Evolutionary conservation across 768 basidiomycete genomes (phyloP).

Genomic region (Ephemerocybe angulata): DNA sequence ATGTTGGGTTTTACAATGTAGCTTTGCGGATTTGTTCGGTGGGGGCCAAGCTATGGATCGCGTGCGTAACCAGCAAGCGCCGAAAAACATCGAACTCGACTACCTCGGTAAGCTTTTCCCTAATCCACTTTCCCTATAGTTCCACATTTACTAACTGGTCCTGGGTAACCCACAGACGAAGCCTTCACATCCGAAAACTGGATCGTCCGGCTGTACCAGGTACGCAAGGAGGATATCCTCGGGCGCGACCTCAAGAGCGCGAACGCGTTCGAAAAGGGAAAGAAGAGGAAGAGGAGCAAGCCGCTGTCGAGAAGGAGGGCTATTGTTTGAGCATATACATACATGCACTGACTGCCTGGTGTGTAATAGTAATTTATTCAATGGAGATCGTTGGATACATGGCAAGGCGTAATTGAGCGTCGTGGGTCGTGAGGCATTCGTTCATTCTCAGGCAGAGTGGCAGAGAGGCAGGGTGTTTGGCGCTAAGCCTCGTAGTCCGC

Average conservation of each 20-base stretch:
- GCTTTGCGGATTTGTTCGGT: conserved; percentile 87
- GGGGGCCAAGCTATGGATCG: conserved; percentile 69
- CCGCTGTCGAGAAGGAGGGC: conserved; percentile 60
- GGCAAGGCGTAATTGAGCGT: background rate
- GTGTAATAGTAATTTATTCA: background rate
- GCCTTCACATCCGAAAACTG: conserved; percentile 3
- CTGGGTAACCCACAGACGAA: conserved; percentile 9
- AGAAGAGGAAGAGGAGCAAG: conserved; percentile 82
- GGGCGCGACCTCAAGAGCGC: conserved; percentile 89
- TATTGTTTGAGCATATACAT: conserved; percentile 23
- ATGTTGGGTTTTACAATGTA: conserved; percentile 24
- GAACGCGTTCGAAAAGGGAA: conserved; percentile 80
- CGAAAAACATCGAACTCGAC: conserved; percentile 75
- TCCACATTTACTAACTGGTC: background rate
- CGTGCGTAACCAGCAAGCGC: conserved; percentile 84
- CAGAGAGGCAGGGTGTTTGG: background rate
- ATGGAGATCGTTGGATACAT: no score
- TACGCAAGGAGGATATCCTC: conserved; percentile 89
- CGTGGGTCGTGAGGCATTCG: no score
- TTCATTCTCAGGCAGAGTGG: no score
- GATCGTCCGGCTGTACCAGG: conserved; percentile 83
- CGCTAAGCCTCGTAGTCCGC: background rate
- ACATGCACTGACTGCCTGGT: no score
- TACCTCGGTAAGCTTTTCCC: conserved; percentile 63
- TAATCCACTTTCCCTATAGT: conserved; percentile 32